Conservation (phyloP, 163 green algal genomes). For the Scenedesmus sp. region DNA sequence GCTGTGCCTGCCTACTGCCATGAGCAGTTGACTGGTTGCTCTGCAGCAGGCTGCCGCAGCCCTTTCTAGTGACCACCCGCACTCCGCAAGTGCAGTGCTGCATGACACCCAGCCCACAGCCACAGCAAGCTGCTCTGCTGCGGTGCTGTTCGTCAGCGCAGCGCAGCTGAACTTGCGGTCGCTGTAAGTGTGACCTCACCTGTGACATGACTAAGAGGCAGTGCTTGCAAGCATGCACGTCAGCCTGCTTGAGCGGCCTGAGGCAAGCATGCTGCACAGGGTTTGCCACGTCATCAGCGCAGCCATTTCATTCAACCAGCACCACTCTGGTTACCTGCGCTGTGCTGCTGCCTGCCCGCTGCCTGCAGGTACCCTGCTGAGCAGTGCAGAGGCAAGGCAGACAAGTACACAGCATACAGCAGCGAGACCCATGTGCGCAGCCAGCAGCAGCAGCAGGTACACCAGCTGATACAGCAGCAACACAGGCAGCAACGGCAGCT, state of each 20-base stretch:
- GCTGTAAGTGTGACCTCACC: background rate
- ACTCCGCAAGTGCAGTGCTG: background rate
- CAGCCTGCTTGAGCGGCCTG: no score
- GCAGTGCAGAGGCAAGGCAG: conserved; percentile 1
- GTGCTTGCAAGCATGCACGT: background rate
- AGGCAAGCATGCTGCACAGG: no score
- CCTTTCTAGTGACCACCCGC: background rate
- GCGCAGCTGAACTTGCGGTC: no score
- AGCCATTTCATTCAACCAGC: no score
- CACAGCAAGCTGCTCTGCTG: background rate
- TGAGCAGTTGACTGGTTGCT: no score
- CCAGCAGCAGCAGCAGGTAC: background rate
- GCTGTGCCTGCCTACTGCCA: no score
- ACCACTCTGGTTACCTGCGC: background rate
- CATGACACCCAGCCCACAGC: background rate
- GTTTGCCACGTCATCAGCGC: no score
- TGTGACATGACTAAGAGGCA: background rate
- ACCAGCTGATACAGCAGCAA: background rate
- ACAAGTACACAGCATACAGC: conserved; percentile 35
- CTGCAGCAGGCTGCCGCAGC: no score
- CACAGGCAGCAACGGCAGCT: background rate
- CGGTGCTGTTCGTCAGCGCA: background rate
- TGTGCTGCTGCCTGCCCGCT: background rate
- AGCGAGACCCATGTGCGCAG: background rate
- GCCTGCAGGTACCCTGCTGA: background rate